These are phyloP conservation scores for Euclidium syriacum DNA, from an alignment of 345 rosid genomes.

Conservation along the genomic window DNA sequence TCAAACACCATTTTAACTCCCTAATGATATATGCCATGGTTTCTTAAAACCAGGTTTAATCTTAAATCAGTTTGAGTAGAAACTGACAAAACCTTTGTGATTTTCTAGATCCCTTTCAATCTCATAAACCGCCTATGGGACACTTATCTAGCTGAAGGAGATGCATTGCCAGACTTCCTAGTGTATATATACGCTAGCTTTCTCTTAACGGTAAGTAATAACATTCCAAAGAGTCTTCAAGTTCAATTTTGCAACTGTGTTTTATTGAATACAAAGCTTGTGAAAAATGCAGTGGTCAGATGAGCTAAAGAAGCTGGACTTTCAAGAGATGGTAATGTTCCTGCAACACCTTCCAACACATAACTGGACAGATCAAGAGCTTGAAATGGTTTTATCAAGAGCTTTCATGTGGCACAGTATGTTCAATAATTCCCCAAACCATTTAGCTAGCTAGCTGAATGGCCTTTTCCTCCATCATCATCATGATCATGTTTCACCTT, in stretches of 20 bases:
- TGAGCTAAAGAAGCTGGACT: slow-evolving; percentile 80
- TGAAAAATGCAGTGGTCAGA: slow-evolving; percentile 73
- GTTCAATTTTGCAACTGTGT: neutral
- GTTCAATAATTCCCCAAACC: slow-evolving; percentile 79
- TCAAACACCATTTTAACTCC: slow-evolving; percentile 14
- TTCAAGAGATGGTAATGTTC: slow-evolving; percentile 98
- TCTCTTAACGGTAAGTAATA: slow-evolving; percentile 70
- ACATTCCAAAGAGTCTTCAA: neutral
- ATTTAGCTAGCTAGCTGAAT: slow-evolving; percentile 52
- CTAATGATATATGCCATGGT: neutral
- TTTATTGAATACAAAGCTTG: neutral
- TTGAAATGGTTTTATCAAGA: slow-evolving; percentile 84
- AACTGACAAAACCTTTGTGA: slow-evolving; percentile 21
- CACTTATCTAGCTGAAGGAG: slow-evolving; percentile 98
- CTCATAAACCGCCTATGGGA: slow-evolving; percentile 95
- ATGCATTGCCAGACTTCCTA: slow-evolving; percentile 94
- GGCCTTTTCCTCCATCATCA: slow-evolving; percentile 1
- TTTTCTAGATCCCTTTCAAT: slow-evolving; percentile 74
- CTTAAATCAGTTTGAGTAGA: neutral
- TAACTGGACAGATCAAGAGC: slow-evolving; percentile 81
- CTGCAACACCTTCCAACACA: slow-evolving; percentile 93
- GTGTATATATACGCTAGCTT: slow-evolving; percentile 95
- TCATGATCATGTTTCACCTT: neutral
- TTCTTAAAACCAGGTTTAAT: neutral
- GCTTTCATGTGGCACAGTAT: slow-evolving; percentile 94